Base-by-base conservation (phyloP, 1,139 yeast species). In the Saccharomyces hybrid region DNA sequence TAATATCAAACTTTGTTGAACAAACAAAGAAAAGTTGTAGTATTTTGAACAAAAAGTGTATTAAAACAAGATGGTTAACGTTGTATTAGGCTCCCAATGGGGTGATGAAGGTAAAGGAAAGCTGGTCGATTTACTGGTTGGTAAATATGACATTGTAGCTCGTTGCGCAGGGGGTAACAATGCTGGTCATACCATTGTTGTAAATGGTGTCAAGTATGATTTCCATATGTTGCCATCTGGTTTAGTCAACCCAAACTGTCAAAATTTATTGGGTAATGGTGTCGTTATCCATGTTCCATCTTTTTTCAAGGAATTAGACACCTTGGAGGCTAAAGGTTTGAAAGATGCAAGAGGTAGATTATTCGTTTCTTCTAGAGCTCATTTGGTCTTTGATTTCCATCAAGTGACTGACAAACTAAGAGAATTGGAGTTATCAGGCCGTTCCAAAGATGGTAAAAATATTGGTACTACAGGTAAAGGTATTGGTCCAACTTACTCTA, bases 91-190 rank as follows among this genome's bases (percentile, higher is more conserved):
- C 58, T 78, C 97, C 73, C 99, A 93, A 75, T 93, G 99, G 99
- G 99, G 99, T 61, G 99, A 93, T 71, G 99, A 93, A 82, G 99
- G 99, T 70, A 93, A 93, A 73, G 99, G 99, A 56, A 93, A 95
- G 74, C 80, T 93, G 57, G 99, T 93, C 54, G 99, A 93, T 71
- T 78, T 93, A 57, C 79, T 93, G 55, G 93, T 97, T 73, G 97
- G 90, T 67, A 84, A 88, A 64, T 86, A 91, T 64, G 99, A 93
- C 65, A 93, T 93, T 51, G 95, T 98, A 72, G 98, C 98, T 47
- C 83, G 99, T 73, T 91, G 98, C 75, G 97, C 90, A 70, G 99
- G 99, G 73, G 99, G 99, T 67, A 93, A 93, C 78, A 93, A 93
- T 72, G 99, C 99, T 32, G 99, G 99, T 34, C 99, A 93, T 73